Base-by-base conservation (phyloP, 768 basidiomycete genomes). In the Ramaria sp. region DNA sequence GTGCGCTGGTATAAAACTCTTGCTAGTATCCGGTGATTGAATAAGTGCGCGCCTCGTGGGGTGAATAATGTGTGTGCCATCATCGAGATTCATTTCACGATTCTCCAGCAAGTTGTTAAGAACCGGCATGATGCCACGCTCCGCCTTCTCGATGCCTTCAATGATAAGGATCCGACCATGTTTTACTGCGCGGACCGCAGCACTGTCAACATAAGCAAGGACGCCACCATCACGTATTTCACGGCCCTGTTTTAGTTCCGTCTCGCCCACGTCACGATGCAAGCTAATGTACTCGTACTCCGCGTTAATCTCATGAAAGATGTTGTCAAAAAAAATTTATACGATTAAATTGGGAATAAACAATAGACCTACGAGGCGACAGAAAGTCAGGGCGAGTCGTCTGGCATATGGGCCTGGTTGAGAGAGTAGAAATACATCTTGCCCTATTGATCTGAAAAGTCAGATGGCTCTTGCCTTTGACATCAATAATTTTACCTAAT, bases 81-180 rank as follows among this genome's bases (percentile, higher is more conserved):
- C 82, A 58, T 83, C 82, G 27, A 85, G 65, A 57, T 85, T 83
- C 74, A 85, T 81, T 67, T 85, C 82, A n/a, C 82, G 69, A 62
- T 83, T 83, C 66, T 85, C 82, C 41, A 85, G 61, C 4, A 85
- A 69, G 63, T 83, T 85, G 59, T 83, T 83, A 5, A 85, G 69
- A 15, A 81, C 79, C 15, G 82, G 82, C 81, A 83, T 83, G 25
- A 83, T 85, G 27, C 82, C 82, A 22, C 82, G 73, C 60, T 83
- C 82, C 5, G 82, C 82, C 65, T 83, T 83, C 63, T 85, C 82
- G 62, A 83, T 78, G 18, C 82, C 82, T 61, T 85, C 82, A 45
- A 83, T 64, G 48, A 85, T 82, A 24, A 85, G 70, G 24, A 85
- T 62, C 1, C 82, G 74, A 6, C 82, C 82, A 60, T 78, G 70